These are phyloP conservation scores for Corynespora cassiicola DNA, from an alignment of 2,329 filamentous ascomycete species.

Conservation along the genomic window DNA sequence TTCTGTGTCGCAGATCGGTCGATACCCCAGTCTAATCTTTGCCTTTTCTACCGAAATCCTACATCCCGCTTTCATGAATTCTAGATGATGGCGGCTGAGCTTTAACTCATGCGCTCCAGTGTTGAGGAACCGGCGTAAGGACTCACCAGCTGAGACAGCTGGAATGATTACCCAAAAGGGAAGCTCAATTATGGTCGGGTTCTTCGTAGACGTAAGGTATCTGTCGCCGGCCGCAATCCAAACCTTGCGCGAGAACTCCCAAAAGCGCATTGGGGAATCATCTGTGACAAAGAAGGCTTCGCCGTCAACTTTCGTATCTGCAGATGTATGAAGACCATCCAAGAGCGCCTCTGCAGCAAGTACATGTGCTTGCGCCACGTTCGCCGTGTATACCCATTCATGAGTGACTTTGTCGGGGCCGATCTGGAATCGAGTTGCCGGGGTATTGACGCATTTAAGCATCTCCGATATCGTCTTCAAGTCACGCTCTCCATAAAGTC, in stretches of 20 bases:
- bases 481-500: conserved; percentile 15
- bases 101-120: conserved; percentile 4
- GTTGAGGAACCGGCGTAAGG: conserved; percentile 10
- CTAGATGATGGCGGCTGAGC: conserved; percentile 8
- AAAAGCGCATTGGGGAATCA: conserved; percentile 11
- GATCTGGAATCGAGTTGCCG: conserved; percentile 10
- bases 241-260: conserved; percentile 15
- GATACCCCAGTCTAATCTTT: conserved; percentile 13
- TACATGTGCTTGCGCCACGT: conserved; percentile 16
- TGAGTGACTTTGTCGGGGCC: conserved; percentile 12
- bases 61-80: conserved; percentile 11
- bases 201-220: too few species aligned
- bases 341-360: conserved; percentile 17
- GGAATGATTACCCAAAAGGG: conserved; percentile 10
- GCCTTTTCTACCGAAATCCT: conserved; percentile 15
- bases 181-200: conserved; percentile 5
- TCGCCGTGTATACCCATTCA: conserved; percentile 16
- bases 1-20: conserved; percentile 13
- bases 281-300: conserved; percentile 24
- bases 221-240: conserved; percentile 9
- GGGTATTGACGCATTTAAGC: conserved; percentile 4
- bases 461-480: conserved; percentile 10
- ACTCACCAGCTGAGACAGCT: conserved; percentile 5
- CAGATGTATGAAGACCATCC: not conserved
- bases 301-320: conserved; percentile 5